phyloP scores from a whole-genome alignment of 148 eudicot species.

The Amaranthus cruentus region DNA sequence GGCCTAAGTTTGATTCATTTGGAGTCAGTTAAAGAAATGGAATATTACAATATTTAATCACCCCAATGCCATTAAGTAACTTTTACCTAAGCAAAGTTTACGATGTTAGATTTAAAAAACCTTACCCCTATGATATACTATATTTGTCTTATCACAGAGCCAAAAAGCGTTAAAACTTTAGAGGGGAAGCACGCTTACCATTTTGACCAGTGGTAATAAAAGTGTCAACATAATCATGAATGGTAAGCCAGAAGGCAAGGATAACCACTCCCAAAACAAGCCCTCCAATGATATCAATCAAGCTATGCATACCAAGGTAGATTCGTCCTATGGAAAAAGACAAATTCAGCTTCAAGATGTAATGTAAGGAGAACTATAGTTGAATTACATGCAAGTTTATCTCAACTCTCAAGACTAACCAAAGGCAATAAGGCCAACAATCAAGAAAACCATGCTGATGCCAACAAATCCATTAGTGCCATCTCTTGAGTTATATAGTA shows the following conservation, averaged over 20 bases:
- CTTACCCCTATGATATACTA: too few species aligned
- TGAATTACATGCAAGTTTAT: background rate
- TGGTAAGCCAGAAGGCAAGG: constrained; percentile 72
- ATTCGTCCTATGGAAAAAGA: constrained; percentile 66
- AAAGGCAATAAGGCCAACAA: constrained; percentile 71
- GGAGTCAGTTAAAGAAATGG: too few species aligned
- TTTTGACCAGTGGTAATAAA: constrained; percentile 79
- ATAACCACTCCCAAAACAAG: constrained; percentile 59
- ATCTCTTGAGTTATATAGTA: constrained; percentile 38
- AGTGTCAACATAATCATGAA: constrained; percentile 58
- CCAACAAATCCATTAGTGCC: constrained; percentile 37
- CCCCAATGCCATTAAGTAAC: too few species aligned
- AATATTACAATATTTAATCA: too few species aligned
- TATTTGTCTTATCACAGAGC: background rate
- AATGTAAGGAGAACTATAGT: constrained; percentile 11
- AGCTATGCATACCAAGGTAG: constrained; percentile 97
- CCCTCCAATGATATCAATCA: constrained; percentile 77
- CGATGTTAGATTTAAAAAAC: too few species aligned
- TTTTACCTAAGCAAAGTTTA: too few species aligned
- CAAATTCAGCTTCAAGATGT: constrained; percentile 18
- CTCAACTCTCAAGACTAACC: constrained; percentile 45
- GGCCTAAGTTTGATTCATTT: too few species aligned
- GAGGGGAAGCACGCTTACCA: constrained; percentile 44
- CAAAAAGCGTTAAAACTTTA: background rate
- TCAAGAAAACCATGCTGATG: constrained; percentile 43